Percentiles rank a stretch among this genome's conserved stretches.
Conservation (phyloP, 306 rosid species). For the Cajanus cajan region DNA sequence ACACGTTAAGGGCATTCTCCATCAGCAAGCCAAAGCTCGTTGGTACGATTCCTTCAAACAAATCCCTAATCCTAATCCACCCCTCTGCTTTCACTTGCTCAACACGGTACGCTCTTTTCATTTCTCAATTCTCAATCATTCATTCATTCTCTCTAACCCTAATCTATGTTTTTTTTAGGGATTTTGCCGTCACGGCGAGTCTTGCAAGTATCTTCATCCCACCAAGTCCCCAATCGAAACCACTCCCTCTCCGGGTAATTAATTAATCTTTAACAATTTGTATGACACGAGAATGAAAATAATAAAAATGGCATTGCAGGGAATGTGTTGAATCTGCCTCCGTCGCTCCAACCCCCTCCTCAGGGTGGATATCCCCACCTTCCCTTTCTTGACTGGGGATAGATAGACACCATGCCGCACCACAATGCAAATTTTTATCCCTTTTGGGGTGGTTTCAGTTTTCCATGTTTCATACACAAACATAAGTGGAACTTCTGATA, state of each 20-base stretch:
- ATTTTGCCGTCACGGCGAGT: conserved; percentile 68
- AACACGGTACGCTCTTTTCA: conserved; percentile 52
- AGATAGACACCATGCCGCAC: background rate
- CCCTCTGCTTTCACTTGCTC: conserved; percentile 65
- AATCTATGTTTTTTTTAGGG: conserved; percentile 31
- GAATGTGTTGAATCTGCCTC: conserved; percentile 69
- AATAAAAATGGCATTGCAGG: conserved; percentile 33
- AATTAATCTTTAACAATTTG: no score
- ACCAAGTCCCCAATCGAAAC: conserved; percentile 21
- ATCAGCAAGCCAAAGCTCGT: conserved; percentile 72
- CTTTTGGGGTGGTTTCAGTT: conserved; percentile 11
- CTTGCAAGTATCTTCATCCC: conserved; percentile 80
- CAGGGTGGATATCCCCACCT: conserved; percentile 56
- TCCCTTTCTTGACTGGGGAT: conserved; percentile 74
- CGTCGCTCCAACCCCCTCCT: conserved; percentile 70
- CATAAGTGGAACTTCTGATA: no score
- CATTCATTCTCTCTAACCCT: background rate
- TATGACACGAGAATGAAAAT: no score
- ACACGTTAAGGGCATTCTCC: conserved; percentile 64
- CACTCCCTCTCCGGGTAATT: background rate
- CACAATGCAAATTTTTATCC: no score
- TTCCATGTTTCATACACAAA: conserved; percentile 34
- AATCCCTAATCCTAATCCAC: background rate
- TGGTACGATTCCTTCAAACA: conserved; percentile 80
- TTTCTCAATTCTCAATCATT: no score